Conservation (phyloP, 148 eudicot species). For the Chenopodium album region DNA sequence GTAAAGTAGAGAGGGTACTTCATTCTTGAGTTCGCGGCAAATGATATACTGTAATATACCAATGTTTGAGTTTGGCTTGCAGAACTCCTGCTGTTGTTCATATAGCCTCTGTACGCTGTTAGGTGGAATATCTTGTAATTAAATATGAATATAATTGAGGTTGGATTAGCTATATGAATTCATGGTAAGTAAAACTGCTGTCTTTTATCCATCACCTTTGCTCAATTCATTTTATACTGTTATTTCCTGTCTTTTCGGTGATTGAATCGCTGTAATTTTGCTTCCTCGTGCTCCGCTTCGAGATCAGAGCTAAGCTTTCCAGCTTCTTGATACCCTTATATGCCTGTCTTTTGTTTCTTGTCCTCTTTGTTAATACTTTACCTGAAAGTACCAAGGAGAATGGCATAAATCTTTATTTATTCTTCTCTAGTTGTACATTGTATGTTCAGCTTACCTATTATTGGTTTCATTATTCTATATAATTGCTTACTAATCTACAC, state of each 20-base stretch:
- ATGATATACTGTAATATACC: background rate
- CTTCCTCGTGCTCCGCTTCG: background rate
- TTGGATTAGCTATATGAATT: background rate
- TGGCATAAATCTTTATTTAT: background rate
- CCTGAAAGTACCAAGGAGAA: background rate
- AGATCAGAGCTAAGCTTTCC: background rate
- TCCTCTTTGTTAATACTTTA: background rate
- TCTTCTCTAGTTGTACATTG: background rate
- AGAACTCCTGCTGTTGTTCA: conserved; percentile 1
- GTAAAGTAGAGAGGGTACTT: conserved; percentile 21
- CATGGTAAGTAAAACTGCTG: background rate
- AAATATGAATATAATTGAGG: background rate
- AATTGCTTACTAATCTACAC: background rate
- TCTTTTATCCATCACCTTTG: background rate
- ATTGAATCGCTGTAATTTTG: background rate
- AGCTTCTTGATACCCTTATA: background rate
- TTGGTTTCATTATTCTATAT: background rate
- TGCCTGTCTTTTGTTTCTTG: conserved; percentile 5
- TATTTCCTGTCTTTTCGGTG: background rate
- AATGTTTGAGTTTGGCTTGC: background rate
- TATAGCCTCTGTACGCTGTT: background rate
- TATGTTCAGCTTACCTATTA: background rate
- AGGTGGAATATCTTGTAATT: background rate
- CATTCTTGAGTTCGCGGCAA: conserved; percentile 9
- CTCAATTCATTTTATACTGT: background rate